Percentiles rank a stretch among this genome's conserved stretches.
phyloP scores from a whole-genome alignment of 805 yeast species.

The Maudiozyma pseudohumilis region DNA sequence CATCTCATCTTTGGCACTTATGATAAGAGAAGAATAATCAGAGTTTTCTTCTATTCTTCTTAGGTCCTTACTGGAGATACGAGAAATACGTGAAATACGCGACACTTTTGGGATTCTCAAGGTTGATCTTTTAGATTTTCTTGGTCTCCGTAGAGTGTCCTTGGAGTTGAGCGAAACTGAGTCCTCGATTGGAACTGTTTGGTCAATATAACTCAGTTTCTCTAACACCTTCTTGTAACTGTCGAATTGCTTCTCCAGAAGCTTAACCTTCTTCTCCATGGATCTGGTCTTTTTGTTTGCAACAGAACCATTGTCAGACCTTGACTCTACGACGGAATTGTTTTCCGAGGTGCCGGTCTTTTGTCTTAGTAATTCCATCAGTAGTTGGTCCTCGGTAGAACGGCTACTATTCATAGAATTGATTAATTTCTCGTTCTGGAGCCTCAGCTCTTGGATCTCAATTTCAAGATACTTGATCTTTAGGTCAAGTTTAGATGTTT shows the following conservation, averaged over 20 bases:
- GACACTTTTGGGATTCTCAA: background rate
- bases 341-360: background rate
- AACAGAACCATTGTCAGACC: background rate
- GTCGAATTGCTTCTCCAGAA: slow-evolving; percentile 24
- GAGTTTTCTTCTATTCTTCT: slow-evolving; percentile 21
- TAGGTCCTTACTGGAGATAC: slow-evolving; percentile 19
- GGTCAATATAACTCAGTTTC: slow-evolving; percentile 7
- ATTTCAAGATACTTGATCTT: slow-evolving; percentile 27
- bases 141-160: background rate
- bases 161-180: background rate
- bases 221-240: slow-evolving; percentile 20
- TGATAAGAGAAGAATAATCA: slow-evolving; percentile 9
- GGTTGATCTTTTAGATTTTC: background rate
- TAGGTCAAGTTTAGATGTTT: slow-evolving; percentile 17
- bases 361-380: slow-evolving; percentile 8
- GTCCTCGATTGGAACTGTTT: background rate
- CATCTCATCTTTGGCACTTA: background rate
- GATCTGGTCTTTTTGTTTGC: slow-evolving; percentile 5
- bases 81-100: slow-evolving; percentile 13
- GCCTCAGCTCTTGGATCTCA: slow-evolving; percentile 25
- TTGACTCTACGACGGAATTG: background rate
- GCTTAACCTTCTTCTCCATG: slow-evolving; percentile 21
- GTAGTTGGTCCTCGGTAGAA: slow-evolving; percentile 19
- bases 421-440: slow-evolving; percentile 27
- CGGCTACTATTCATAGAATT: slow-evolving; percentile 21